These are phyloP conservation scores for Saccharomyces cerevisiae DNA, from an alignment of 805 yeast genomes.

Conservation along the genomic window DNA sequence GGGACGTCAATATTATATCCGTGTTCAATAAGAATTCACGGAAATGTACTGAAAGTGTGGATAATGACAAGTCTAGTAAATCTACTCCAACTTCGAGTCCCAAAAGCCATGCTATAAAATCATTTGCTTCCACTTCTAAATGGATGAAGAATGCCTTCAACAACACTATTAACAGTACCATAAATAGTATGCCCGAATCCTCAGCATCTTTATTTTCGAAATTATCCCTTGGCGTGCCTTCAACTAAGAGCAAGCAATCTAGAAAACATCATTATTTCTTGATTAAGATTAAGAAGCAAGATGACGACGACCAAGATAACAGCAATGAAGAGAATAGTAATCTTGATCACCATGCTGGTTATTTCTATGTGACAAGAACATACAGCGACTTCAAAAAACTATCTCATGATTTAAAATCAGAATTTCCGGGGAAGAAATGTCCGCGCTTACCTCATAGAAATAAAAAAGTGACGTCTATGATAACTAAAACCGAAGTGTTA, in stretches of 20 bases:
- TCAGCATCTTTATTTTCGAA: slow-evolving; percentile 23
- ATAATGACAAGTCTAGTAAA: slow-evolving; percentile 5
- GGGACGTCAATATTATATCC: slow-evolving; percentile 60
- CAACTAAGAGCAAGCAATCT: slow-evolving; percentile 1
- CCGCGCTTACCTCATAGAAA: slow-evolving; percentile 53
- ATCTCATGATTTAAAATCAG: slow-evolving; percentile 41
- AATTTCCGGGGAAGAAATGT: slow-evolving; percentile 62
- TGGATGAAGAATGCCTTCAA: slow-evolving; percentile 27
- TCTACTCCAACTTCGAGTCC: slow-evolving; percentile 1
- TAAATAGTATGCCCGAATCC: slow-evolving; percentile 9
- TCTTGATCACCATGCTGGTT: not conserved
- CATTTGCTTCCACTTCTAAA: slow-evolving; percentile 6
- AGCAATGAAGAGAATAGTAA: not conserved
- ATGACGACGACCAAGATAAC: slow-evolving; percentile 21
- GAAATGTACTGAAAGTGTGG: not conserved
- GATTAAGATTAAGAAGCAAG: slow-evolving; percentile 35
- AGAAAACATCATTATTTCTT: slow-evolving; percentile 37
- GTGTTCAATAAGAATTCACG: slow-evolving; percentile 31
- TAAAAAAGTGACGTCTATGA: slow-evolving; percentile 30
- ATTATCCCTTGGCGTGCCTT: slow-evolving; percentile 9
- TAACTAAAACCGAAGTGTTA: slow-evolving; percentile 6
- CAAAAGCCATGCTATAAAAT: not conserved
- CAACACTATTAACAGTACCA: not conserved
- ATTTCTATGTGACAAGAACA: slow-evolving; percentile 46
- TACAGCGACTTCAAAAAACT: slow-evolving; percentile 62